Evolutionary conservation across 148 eudicot genomes (phyloP), one percentile per base, ranked within the genome.

Genomic region (Cornus florida): DNA sequence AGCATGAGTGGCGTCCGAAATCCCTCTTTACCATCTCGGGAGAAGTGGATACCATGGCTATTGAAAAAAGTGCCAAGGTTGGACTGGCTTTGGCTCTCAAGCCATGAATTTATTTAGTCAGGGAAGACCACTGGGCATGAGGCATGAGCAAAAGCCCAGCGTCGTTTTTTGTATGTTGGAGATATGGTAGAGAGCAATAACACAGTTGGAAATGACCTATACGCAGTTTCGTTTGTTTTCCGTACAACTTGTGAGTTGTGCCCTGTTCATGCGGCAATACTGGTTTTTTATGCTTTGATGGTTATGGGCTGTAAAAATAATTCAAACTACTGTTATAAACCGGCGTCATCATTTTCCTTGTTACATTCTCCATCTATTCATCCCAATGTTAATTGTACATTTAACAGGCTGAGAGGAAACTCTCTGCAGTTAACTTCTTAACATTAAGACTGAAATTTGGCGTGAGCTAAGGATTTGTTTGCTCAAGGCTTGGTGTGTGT

Each of bases 41-140:
- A 67, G 94, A 91, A 80, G 94, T 91, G 38, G 97, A 92, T 84
- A 91, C 94, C 19, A 84, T 90, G 78, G 97, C 97, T 57, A 88
- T 92, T 8, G 97, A 92, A 72, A 92, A 92, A 77, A 92, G 93
- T 74, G 93, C 94, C 50, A 92, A 91, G 88, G 67, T 92, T 33
- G 97, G 94, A 2, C 76, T 92, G 65, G 94, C 93, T 71, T 13
- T 92, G 72, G 91, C 88, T 74, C 86, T 92, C 75, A 92, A 88
- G 89, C 91, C 91, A 79, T 92, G 92, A 92, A 50, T 60, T 56
- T 71, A 50, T 60, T 28, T 28, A 28, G 28, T 28, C 28, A 35
- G 32, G 23, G 66, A 64, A 38, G 7, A 10, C 56, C 28, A 28
- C 76, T 67, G 9, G 68, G 19, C 8, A 39, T 39, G 43, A 39